Evolutionary conservation across 345 rosid genomes (phyloP), one percentile per base, ranked within the genome.

Genomic region (Dimocarpus longan): DNA sequence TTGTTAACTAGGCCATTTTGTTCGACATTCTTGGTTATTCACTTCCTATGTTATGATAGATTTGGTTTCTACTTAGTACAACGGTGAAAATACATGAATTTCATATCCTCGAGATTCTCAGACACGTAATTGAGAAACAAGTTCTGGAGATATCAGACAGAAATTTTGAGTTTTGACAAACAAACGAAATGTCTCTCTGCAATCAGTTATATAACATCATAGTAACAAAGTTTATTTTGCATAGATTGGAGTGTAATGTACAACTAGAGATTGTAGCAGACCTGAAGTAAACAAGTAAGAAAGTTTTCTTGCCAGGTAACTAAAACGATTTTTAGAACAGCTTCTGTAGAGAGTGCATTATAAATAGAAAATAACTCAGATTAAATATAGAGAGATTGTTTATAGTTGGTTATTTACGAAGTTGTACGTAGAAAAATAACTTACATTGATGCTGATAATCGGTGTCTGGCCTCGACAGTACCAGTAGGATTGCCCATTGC

Each of bases 391-490:
- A 28, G 13, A 46, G 37, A 24, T 70, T 48, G 57, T 50, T 16
- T 0, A 32, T 3, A 32, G 37, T 1, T 32, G 37, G 4, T 32
- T 32, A 32, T 32, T 32, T 32, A 3, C 37, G 2, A 44, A 63
- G 59, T 22, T 24, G 19, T 22, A 60, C 10, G 56, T 12, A 24
- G 2, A 63, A 57, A 44, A 62, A 68, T 0, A 66, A 85, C 87
- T 81, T 73, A 89, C 93, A 84, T 79, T 50, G 89, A 83, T 46
- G 86, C 72, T 22, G 91, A 76, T 68, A 85, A 76, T 4, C 91
- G 79, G 60, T 88, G 85, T 66, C 88, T 82, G 15, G 87, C 50
- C 75, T 89, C 92, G 37, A 74, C 43, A n/a, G 76, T 46, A 32
- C 79, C 76, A 2, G 81, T 71, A 11, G 83, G 69, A 48, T 78